Percentiles rank a stretch among this genome's conserved stretches.
Evolutionary conservation across 495 filamentous ascomycete species (phyloP).

Genomic region (Aspergillus heteromorphus): DNA sequence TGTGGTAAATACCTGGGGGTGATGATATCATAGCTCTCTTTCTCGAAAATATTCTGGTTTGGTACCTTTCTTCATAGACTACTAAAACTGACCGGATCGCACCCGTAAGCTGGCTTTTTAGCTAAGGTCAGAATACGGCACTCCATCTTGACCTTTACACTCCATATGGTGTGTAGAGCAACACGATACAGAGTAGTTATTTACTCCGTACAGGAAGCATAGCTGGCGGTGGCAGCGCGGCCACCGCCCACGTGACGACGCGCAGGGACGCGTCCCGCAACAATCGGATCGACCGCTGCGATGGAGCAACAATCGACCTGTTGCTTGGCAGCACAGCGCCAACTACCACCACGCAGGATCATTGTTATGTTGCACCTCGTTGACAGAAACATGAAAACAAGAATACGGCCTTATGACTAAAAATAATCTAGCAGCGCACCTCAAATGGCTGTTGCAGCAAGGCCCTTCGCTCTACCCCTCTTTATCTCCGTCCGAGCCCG

Average conservation of each 20-base stretch:
- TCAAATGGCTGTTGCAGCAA: slow-evolving; percentile 47
- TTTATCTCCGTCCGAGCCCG: slow-evolving; percentile 23
- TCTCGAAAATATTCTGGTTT: too few relatives aligned
- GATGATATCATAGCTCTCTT: neutral
- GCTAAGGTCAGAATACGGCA: too few relatives aligned
- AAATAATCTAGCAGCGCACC: slow-evolving; percentile 43
- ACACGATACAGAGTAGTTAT: too few relatives aligned
- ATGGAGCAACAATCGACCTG: neutral
- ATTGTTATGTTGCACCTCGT: slow-evolving; percentile 8
- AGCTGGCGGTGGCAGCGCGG: neutral
- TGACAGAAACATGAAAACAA: slow-evolving; percentile 26
- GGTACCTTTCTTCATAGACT: too few relatives aligned
- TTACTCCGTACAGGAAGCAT: too few relatives aligned
- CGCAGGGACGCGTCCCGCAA: slow-evolving; percentile 15
- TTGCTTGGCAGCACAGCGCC: slow-evolving; percentile 13
- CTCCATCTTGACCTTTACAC: too few relatives aligned
- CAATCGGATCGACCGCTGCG: neutral
- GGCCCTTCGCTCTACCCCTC: slow-evolving; percentile 31
- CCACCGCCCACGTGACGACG: slow-evolving; percentile 24
- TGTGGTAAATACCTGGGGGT: slow-evolving; percentile 1
- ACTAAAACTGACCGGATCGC: too few relatives aligned
- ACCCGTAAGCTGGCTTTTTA: too few relatives aligned
- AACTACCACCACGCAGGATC: too few relatives aligned
- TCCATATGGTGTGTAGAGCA: too few relatives aligned
- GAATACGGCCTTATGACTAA: slow-evolving; percentile 45